Evolutionary conservation across 805 yeast genomes (phyloP), one percentile per base, ranked within the genome.

Genomic region (Nakazawaea anatomiae): DNA sequence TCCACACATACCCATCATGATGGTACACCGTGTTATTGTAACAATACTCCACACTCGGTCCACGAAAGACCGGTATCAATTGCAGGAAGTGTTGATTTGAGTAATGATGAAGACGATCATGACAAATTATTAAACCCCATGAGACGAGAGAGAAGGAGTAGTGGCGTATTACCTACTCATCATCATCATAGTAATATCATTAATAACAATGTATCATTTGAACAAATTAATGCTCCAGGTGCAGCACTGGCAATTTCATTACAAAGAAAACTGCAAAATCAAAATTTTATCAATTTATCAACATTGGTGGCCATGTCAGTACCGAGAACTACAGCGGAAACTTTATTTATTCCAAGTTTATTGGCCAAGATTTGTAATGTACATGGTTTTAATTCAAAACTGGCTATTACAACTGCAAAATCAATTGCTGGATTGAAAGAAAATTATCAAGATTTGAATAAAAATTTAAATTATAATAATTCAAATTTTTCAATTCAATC

Each of bases 311-410:
- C 92, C 0, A 75, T 85, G 54, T 79, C 92, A 0, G 76, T 85
- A 8, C 94, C 92, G 6, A 70, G 94, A 60, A 78, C 87, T 14
- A 86, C 92, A 0, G 91, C 85, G 58, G 94, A 87, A 61, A 85
- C 89, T 0, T 67, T 87, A 41, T 84, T 85, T 58, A 80, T 85
- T 38, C 92, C 94, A 0, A 81, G 87, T 6, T 65, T 87, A 46
- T 67, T 87, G 53, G 87, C 89, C 5, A 77, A 81, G 51, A 74
- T 87, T 46, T 85, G 89, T 52, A 82, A 82, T 58, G 78, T 75
- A 1, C 86, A 82, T 64, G 92, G 94, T 0, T 83, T 83, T 62
- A 77, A 80, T 47, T 83, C 89, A 1, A 81, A 79, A 54, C 83
- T 88, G 1, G 83, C 89, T n/a, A 71, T 81, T 11, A 68, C 82